Conservation (phyloP, 129 eudicot species). For the Centrapalus pauciflorus region DNA sequence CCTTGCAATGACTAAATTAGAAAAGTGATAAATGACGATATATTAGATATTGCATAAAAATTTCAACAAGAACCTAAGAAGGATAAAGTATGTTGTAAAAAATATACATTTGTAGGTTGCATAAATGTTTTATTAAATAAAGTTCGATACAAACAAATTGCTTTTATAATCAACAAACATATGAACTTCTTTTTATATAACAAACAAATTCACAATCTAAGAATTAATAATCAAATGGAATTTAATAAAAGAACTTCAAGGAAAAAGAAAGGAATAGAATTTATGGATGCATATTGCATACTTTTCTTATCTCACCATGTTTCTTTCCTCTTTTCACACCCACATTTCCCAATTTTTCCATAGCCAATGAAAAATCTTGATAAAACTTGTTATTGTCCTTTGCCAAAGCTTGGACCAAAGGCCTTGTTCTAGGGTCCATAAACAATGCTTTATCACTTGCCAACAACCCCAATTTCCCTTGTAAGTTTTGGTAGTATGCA, state of each 20-base stretch:
- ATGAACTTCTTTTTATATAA: background rate
- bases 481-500: constrained; percentile 68
- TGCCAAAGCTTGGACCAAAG: constrained; percentile 58
- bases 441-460: constrained; percentile 66
- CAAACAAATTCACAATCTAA: background rate
- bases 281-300: constrained; percentile 45
- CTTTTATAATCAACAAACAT: no score
- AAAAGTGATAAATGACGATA: no score
- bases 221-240: background rate
- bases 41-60: no score
- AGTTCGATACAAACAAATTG: no score
- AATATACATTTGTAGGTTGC: no score
- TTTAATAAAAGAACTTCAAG: background rate
- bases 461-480: constrained; percentile 61
- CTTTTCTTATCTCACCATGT: constrained; percentile 78
- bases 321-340: constrained; percentile 73
- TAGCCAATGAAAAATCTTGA: constrained; percentile 59
- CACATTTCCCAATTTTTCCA: constrained; percentile 86
- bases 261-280: background rate
- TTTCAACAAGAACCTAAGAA: no score
- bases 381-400: constrained; percentile 59
- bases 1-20: no score
- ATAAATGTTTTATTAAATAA: no score
- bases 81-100: no score
- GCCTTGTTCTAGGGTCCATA: constrained; percentile 68